A percentile compares a stretch with the other conserved stretches of the same genome.
Conservation (phyloP, 495 filamentous ascomycete genomes). For the Hyphodiscus hymeniophilus region DNA sequence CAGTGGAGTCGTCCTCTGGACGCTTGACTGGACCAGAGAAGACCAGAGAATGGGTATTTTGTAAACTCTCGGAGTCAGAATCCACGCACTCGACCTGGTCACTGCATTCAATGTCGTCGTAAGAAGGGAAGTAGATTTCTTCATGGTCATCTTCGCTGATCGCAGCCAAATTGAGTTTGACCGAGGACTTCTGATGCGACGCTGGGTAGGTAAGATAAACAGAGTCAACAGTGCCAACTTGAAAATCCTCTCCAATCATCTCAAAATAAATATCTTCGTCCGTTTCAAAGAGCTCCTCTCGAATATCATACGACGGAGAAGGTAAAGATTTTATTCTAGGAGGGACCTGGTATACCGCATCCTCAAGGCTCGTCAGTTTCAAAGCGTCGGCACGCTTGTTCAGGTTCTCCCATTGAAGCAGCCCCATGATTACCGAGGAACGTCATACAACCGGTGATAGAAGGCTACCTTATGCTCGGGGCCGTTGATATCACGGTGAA, state of each 20-base stretch:
- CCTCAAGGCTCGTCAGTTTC: too few relatives aligned
- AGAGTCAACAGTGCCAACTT: background rate
- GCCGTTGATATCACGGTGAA: too few relatives aligned
- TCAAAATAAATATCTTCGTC: background rate
- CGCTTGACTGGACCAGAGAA: conserved; percentile 36
- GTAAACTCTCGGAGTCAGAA: background rate
- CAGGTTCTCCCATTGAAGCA: too few relatives aligned
- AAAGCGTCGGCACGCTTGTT: too few relatives aligned
- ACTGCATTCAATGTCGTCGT: background rate
- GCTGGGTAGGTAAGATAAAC: background rate
- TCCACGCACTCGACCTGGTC: background rate
- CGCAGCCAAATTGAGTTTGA: background rate
- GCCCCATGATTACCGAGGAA: too few relatives aligned
- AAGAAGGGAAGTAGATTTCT: conserved; percentile 1
- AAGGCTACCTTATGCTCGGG: too few relatives aligned
- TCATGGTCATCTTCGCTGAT: background rate
- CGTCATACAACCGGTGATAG: too few relatives aligned
- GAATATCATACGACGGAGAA: background rate
- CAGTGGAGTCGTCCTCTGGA: conserved; percentile 76
- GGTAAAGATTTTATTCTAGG: too few relatives aligned
- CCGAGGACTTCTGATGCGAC: background rate
- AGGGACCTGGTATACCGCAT: too few relatives aligned
- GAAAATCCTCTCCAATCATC: background rate
- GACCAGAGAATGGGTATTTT: conserved; percentile 21
- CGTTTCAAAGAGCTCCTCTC: background rate